phyloP scores from a whole-genome alignment of 306 rosid species.

The Corylus heterophylla region DNA sequence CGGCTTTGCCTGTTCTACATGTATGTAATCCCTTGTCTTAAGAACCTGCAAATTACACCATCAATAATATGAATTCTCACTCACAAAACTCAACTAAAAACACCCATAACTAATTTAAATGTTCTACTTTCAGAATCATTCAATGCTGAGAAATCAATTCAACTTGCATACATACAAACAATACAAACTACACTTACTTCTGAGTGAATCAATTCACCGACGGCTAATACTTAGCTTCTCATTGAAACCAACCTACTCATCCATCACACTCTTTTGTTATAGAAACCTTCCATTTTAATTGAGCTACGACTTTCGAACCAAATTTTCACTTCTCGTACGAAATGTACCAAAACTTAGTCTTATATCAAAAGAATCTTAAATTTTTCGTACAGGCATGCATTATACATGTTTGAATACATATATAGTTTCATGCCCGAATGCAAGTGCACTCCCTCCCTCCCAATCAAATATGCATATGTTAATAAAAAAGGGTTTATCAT shows the following conservation, averaged over 20 bases:
- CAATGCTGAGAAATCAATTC: background rate
- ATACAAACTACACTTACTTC: background rate
- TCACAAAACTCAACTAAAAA: background rate
- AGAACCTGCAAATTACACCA: slow-evolving; percentile 69
- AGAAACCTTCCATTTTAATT: background rate
- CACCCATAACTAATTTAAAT: background rate
- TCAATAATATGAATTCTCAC: background rate
- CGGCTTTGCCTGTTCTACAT: slow-evolving; percentile 81
- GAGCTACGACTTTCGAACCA: background rate
- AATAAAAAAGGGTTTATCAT: too few relatives aligned
- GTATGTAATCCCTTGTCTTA: slow-evolving; percentile 90
- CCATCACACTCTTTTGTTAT: background rate
- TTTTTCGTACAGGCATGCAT: too few relatives aligned
- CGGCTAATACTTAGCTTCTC: background rate
- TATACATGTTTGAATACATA: too few relatives aligned
- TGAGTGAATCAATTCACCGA: background rate
- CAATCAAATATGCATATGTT: too few relatives aligned
- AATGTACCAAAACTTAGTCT: background rate
- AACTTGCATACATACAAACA: background rate
- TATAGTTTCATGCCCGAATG: too few relatives aligned
- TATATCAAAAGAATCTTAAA: background rate
- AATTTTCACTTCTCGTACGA: background rate
- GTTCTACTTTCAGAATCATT: background rate
- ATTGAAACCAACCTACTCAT: background rate
- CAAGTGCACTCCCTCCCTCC: too few relatives aligned